These are phyloP conservation scores for Pulveroboletus sp. DNA, from an alignment of 768 basidiomycete genomes.

Conservation along the genomic window DNA sequence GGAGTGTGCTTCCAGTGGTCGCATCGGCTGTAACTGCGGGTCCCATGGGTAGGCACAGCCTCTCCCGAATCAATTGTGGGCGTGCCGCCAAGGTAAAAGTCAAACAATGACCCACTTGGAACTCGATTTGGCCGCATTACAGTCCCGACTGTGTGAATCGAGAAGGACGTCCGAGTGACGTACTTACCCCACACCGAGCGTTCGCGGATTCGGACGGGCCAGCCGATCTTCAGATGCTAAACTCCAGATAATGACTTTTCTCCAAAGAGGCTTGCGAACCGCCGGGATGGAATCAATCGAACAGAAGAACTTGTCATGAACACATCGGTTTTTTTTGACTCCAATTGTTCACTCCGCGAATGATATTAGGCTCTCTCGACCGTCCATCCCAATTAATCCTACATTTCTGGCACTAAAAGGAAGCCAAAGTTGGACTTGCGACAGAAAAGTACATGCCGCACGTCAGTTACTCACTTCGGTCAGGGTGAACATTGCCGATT, in stretches of 20 bases:
- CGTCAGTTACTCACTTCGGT: background rate
- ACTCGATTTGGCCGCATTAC: background rate
- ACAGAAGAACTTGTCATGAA: too few species aligned
- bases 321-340: slow-evolving; percentile 7
- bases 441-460: slow-evolving; percentile 5
- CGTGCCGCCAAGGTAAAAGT: background rate
- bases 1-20: too few species aligned
- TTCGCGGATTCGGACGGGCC: background rate
- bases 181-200: background rate
- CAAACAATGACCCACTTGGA: background rate
- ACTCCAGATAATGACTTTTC: background rate
- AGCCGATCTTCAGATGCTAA: background rate
- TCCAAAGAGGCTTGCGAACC: background rate
- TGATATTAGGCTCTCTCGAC: background rate
- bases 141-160: background rate
- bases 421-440: background rate
- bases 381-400: slow-evolving; percentile 11
- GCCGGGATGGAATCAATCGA: slow-evolving; percentile 10
- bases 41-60: background rate
- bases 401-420: background rate
- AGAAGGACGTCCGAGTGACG: background rate
- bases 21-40: too few species aligned
- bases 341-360: slow-evolving; percentile 23
- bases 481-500: background rate
- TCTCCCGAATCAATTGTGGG: background rate